phyloP scores from a whole-genome alignment of 192 early-diverging fungal species.

The Mycoemilia scoparia region DNA sequence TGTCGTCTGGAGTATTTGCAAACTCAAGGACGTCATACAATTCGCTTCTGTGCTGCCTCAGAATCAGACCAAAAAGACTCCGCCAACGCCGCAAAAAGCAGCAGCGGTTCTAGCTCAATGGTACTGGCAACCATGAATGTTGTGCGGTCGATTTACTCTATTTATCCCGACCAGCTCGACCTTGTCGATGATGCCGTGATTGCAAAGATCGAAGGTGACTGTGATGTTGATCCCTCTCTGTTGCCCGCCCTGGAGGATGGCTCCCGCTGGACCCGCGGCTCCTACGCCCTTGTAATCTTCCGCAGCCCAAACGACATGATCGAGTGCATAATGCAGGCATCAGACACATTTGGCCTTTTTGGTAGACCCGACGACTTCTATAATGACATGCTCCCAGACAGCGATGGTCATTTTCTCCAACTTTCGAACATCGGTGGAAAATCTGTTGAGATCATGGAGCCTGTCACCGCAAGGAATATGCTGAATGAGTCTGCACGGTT shows the following conservation, averaged over 20 bases:
- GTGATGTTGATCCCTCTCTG: conserved; percentile 26
- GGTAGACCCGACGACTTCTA: conserved; percentile 12
- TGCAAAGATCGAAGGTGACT: conserved; percentile 34
- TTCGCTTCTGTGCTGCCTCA: conserved; percentile 12
- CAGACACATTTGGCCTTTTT: conserved; percentile 11
- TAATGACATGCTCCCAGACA: conserved; percentile 19
- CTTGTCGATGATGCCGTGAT: conserved; percentile 27
- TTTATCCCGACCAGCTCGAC: conserved; percentile 30
- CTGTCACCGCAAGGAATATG: conserved; percentile 31
- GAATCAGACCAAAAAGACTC: conserved; percentile 9
- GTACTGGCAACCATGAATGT: conserved; percentile 16
- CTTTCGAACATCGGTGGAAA: conserved; percentile 20
- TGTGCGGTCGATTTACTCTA: conserved; percentile 20
- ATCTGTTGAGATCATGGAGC: conserved; percentile 34
- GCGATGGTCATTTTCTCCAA: conserved; percentile 13
- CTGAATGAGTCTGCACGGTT: too few species aligned
- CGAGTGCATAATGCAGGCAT: conserved; percentile 16
- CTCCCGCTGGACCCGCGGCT: conserved; percentile 19
- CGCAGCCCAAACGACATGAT: conserved; percentile 23
- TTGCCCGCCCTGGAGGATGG: conserved; percentile 21
- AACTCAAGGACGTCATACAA: conserved; percentile 7
- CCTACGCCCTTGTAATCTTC: conserved; percentile 29
- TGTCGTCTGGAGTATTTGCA: conserved; percentile 25
- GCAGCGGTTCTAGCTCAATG: too few species aligned
- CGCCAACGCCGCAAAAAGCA: too few species aligned